Evolutionary conservation across 106 monocot genomes (phyloP), one percentile per base, ranked within the genome.

Genomic region (Hemerocallis citrina): DNA sequence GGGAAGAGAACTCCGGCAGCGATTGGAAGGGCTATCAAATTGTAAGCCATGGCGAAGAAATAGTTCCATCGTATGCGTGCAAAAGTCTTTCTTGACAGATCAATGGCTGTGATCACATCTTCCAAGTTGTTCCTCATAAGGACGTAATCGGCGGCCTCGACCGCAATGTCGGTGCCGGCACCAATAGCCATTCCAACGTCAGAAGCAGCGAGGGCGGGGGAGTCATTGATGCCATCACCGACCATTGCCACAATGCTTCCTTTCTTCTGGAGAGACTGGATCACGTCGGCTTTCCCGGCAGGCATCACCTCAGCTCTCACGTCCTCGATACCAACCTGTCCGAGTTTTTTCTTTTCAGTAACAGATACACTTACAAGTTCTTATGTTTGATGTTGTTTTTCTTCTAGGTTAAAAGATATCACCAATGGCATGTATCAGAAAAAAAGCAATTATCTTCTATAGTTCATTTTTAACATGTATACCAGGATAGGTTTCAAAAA

Each of bases 101-200:
- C 94, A 2, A 95, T 89, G 59, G 89, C 89, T 0, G 86, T 95
- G 51, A 95, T 89, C 16, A 95, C 94, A 24, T 95, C 94, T 57
- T 95, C 94, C 0, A 95, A 74, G 73, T 66, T 89, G 71, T 73
- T 89, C 59, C 86, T 68, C 75, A 89, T 86, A 22, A 95, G 74
- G 35, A 95, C 89, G 56, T 83, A 89, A 71, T 95, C 89, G 7
- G 94, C 94, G 3, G 89, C 94, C 52, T 95, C 94, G 2, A 95
- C 76, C 46, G 94, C 94, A 17, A 95, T 81, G 63, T 95, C 94
- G 0, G 94, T 95, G 6, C 94, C 94, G 0, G 89, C 81, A 4
- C 94, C 94, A 13, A 95, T 95, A 7, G 94, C 94, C 80, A 95
- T 95, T 15, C 94, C 94, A 0, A 95, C 80, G 55, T 95, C 85